Evolutionary conservation across 2,329 filamentous ascomycete species (phyloP).

Genomic region (Cladosporium sp.): DNA sequence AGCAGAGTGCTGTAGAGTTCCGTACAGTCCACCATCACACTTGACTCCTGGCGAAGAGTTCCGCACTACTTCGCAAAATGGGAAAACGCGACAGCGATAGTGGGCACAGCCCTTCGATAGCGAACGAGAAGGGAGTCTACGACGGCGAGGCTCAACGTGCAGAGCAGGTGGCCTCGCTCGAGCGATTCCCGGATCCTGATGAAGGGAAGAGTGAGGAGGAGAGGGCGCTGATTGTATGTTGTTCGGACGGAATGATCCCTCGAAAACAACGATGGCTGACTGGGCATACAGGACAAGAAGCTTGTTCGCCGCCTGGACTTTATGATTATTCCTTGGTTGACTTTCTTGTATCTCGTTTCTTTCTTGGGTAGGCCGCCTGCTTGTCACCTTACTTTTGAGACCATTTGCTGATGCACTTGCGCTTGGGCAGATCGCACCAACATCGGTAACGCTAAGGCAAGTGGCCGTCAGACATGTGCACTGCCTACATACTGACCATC

Average conservation of each 20-base stretch:
- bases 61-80: neutral
- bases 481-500: neutral
- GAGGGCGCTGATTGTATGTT: slow-evolving; percentile 20
- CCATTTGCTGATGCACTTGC: neutral
- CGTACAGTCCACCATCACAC: neutral
- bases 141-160: neutral
- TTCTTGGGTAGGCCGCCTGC: slow-evolving; percentile 44
- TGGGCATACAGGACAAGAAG: slow-evolving; percentile 49
- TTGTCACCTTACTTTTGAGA: neutral
- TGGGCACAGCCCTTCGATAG: neutral
- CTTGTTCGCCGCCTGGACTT: slow-evolving; percentile 54
- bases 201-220: slow-evolving; percentile 24
- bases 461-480: neutral
- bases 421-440: slow-evolving; percentile 38
- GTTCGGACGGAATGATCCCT: neutral
- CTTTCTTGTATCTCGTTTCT: slow-evolving; percentile 59
- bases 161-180: neutral
- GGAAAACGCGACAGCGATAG: neutral
- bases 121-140: neutral
- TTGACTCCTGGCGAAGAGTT: neutral
- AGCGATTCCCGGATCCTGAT: slow-evolving; percentile 21
- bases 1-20: neutral
- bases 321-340: slow-evolving; percentile 54
- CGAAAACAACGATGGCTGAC: neutral
- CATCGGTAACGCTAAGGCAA: slow-evolving; percentile 60